Base-by-base conservation (phyloP, 2,329 filamentous ascomycete species). In the Fusarium xyrophilum region DNA sequence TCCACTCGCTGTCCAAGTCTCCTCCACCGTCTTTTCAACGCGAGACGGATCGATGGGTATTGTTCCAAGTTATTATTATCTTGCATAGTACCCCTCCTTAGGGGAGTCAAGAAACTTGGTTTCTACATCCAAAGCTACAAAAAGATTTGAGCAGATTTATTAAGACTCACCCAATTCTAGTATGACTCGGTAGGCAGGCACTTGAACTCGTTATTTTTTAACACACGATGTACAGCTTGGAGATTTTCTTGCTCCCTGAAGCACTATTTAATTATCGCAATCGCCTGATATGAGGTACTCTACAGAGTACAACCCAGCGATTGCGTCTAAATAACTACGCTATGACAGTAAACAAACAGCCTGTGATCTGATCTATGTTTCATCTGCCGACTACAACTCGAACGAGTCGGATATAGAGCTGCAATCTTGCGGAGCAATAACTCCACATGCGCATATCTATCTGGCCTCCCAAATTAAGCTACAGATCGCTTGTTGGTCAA, bases 21-120 rank as follows among this genome's bases (percentile, higher is more conserved):
- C 65, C 51, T 68, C 65, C 65, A 68, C 65, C 65, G 65, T 68
- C 65, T 68, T 68, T 68, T 68, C 27, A 62, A 68, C 40, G 32
- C 55, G 55, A 65, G 55, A 65, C 55, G 32, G 10, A 27, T 15
- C 48, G 25, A 55, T 61, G 39, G 13, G n/a, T 17, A 57, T 35
- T 43, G 64, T 62, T 62, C 62, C 57, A 54, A 56, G 23, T 40
- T 48, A n/a, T 28, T 15, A 21, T 40, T 48, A n/a, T 28, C 19
- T 39, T 25, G 17, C 38, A 13, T 50, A n/a, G n/a, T n/a, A 25
- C 50, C 54, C 64, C 60, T 63, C 61, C 43, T 28, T 6, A 4
- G 19, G 27, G 19, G 27, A 28, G 11, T 30, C 27, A 46, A 30
- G 25, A 46, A 28, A 30, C 19, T 21, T 30, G 11, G 14, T 5